These are phyloP conservation scores for Aspergillus pseudoglaucus DNA, from an alignment of 2,329 filamentous ascomycete species.

Conservation along the genomic window DNA sequence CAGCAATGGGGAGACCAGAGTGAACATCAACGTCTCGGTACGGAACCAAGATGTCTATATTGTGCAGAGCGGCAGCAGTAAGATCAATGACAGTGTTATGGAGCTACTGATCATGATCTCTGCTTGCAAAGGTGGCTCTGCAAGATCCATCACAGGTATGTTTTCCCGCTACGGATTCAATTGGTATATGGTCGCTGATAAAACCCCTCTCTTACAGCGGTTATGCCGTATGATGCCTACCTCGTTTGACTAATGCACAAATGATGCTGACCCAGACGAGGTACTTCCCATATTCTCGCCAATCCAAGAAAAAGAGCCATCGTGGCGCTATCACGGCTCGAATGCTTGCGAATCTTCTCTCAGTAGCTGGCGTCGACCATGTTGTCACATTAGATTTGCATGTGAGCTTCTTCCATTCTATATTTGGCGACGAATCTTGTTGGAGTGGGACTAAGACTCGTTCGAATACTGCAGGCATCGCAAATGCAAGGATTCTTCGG, in stretches of 20 bases:
- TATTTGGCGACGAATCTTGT: constrained; percentile 2
- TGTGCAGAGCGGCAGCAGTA: constrained; percentile 89
- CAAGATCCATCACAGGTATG: constrained; percentile 90
- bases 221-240: constrained; percentile 41
- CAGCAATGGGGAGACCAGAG: constrained; percentile 63
- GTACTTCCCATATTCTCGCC: constrained; percentile 98
- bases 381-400: constrained; percentile 96
- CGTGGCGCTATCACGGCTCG: constrained; percentile 92
- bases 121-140: constrained; percentile 94
- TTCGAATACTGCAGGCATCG: constrained; percentile 50
- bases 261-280: constrained; percentile 36
- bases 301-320: constrained; percentile 98
- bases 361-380: constrained; percentile 91
- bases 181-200: constrained; percentile 11
- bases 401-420: constrained; percentile 38
- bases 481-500: constrained; percentile 99
- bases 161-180: constrained; percentile 5
- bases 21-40: constrained; percentile 64
- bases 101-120: constrained; percentile 99
- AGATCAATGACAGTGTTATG: constrained; percentile 99
- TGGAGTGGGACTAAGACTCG: constrained; percentile 9
- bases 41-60: constrained; percentile 99
- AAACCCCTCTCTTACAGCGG: constrained; percentile 25
- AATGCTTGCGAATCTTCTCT: constrained; percentile 92
- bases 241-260: constrained; percentile 20